Conservation (phyloP, 1,139 yeast species). For the Nakaseomyces nivariensis region DNA sequence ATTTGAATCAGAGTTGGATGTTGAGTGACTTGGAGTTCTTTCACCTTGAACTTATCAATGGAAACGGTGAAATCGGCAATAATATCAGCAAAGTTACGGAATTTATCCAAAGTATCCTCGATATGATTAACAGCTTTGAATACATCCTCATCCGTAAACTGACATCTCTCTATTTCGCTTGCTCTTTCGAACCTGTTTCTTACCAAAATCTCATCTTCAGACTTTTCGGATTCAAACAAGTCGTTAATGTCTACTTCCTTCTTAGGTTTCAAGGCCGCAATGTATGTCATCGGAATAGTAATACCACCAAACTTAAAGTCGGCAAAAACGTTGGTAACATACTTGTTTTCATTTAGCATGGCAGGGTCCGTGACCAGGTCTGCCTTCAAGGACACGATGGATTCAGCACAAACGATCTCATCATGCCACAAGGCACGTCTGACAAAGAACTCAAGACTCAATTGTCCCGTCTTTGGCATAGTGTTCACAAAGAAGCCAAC, state of each 20-base stretch:
- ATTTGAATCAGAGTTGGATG: slow-evolving; percentile 15
- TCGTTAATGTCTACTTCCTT: background rate
- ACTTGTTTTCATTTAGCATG: background rate
- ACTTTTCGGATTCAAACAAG: background rate
- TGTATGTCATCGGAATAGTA: slow-evolving; percentile 7
- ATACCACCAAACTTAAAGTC: slow-evolving; percentile 11
- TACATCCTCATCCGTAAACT: slow-evolving; percentile 5
- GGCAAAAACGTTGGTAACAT: slow-evolving; percentile 1
- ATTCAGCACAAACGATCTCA: slow-evolving; percentile 11
- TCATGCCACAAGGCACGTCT: slow-evolving; percentile 9
- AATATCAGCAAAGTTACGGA: slow-evolving; percentile 8
- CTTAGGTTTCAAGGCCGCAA: slow-evolving; percentile 1
- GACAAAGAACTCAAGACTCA: slow-evolving; percentile 5
- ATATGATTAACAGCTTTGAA: slow-evolving; percentile 7
- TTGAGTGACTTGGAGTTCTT: slow-evolving; percentile 16
- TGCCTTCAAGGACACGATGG: slow-evolving; percentile 7
- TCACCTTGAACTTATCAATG: slow-evolving; percentile 17
- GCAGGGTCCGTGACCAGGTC: background rate
- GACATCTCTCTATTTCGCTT: background rate
- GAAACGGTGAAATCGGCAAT: slow-evolving; percentile 16
- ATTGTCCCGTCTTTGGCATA: background rate
- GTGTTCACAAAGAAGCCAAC: background rate
- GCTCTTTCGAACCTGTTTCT: background rate
- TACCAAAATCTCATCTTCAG: background rate
- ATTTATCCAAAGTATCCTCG: slow-evolving; percentile 7